These are phyloP conservation scores for Lojkania enalia DNA, from an alignment of 2,329 filamentous ascomycete species.

Conservation along the genomic window DNA sequence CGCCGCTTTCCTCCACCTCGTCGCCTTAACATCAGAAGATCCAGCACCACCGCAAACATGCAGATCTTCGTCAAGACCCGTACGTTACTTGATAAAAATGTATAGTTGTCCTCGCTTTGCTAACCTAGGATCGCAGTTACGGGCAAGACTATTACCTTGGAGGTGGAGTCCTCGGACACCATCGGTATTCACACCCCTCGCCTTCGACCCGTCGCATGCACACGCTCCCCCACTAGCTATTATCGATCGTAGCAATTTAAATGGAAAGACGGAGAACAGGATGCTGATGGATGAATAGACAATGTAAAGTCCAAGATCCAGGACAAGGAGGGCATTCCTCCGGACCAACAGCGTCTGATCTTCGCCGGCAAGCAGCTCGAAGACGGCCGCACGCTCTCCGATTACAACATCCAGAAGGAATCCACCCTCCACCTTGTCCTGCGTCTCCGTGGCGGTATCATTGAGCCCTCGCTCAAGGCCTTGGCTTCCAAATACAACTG, in stretches of 20 bases:
- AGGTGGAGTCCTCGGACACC: slow-evolving; percentile 98
- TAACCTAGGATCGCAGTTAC: slow-evolving; percentile 51
- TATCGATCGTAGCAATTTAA: background rate
- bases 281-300: slow-evolving; percentile 56
- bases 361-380: slow-evolving; percentile 99
- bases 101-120: slow-evolving; percentile 15
- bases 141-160: slow-evolving; percentile 99
- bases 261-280: background rate
- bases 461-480: slow-evolving; percentile 98
- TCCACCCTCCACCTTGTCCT: slow-evolving; percentile 98
- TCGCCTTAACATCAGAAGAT: slow-evolving; percentile 29
- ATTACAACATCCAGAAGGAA: slow-evolving; percentile 99
- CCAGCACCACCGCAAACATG: slow-evolving; percentile 36
- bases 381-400: slow-evolving; percentile 93
- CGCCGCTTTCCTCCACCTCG: slow-evolving; percentile 21
- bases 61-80: slow-evolving; percentile 96
- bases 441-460: slow-evolving; percentile 85
- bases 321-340: slow-evolving; percentile 98
- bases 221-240: slow-evolving; percentile 15
- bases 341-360: slow-evolving; percentile 97
- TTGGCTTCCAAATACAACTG: slow-evolving; percentile 99
- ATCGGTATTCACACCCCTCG: slow-evolving; percentile 58
- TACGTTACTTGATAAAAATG: slow-evolving; percentile 28
- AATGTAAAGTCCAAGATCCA: slow-evolving; percentile 99
- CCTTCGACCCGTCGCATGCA: slow-evolving; percentile 15